A percentile compares a stretch with the other conserved stretches of the same genome.
phyloP scores from a whole-genome alignment of 2,329 filamentous ascomycete genomes.

The Hypoxylon sp. region DNA sequence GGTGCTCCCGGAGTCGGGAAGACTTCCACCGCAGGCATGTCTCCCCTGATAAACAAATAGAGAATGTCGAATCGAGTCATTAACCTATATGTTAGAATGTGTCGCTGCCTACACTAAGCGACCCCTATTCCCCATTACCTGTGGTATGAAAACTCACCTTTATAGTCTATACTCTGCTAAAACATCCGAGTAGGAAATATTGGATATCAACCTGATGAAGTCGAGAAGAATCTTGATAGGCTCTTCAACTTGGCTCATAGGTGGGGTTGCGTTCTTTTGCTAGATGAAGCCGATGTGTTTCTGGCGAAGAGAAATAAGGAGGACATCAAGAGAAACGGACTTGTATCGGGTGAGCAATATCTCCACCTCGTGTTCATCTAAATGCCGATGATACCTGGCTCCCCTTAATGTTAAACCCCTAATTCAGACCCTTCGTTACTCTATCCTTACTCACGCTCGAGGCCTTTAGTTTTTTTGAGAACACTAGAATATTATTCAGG shows the following conservation, averaged over 20 bases:
- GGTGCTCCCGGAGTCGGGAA: constrained; percentile 56
- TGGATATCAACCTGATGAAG: constrained; percentile 53
- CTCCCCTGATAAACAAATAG: neutral
- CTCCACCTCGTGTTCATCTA: no score
- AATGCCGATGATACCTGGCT: neutral
- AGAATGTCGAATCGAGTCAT: neutral
- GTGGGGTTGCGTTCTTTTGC: constrained; percentile 46
- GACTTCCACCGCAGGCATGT: constrained; percentile 53
- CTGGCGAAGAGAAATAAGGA: constrained; percentile 40
- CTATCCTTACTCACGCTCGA: no score
- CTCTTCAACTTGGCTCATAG: constrained; percentile 44
- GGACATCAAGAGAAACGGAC: constrained; percentile 49
- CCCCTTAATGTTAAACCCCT: neutral
- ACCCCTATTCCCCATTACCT: constrained; percentile 42
- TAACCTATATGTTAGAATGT: constrained; percentile 36
- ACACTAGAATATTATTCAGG: constrained; percentile 61
- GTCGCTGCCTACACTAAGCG: constrained; percentile 45
- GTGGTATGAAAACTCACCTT: constrained; percentile 27
- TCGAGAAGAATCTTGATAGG: constrained; percentile 51
- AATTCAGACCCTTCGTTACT: no score
- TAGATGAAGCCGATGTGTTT: constrained; percentile 41
- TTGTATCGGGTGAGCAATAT: constrained; percentile 49
- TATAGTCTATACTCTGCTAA: neutral
- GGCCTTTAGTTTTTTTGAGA: constrained; percentile 56
- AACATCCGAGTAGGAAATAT: constrained; percentile 46